Base-by-base conservation (phyloP, 1,284 basidiomycete species). In the Thecaphora frezii region DNA sequence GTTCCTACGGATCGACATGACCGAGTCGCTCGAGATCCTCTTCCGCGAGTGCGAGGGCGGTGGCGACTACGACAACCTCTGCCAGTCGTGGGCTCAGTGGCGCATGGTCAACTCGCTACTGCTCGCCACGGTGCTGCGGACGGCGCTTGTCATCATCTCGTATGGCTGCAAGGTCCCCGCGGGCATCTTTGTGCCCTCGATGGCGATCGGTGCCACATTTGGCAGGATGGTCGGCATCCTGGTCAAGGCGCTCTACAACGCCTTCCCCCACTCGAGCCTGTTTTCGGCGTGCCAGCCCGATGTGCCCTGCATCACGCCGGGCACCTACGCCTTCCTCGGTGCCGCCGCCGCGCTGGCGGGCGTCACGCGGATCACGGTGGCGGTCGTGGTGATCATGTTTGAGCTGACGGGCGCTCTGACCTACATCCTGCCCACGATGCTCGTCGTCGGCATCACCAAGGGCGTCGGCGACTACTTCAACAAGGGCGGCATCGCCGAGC, bases 371-470 rank as follows among this genome's bases (percentile, higher is more conserved):
- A 91, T 97, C 61, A 98, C 96, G 0, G 91, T 98, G 22, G 92
- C 93, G 0, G 93, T 99, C 2, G 96, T 97, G 1, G 96, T 98
- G 50, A 97, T 99, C 81, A 98, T 98, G 93, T 97, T 97, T 79
- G 96, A 99, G 78, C 84, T 99, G n/a, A 99, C 96, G 1, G 96
- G 96, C 10, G 94, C 96, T 1, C 81, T 98, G 70, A 97, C 93
- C 13, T 98, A 99, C 79, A 96, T 98, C 69, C 82, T 99, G 25
- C 96, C 96, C 0, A 96, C 93, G 4, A 99, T 99, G 96, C 92
- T 99, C 71, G 93, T 97, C 0, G 84, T 97, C 23, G 83, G 97
- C 36, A 93, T 96, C 33, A 97, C 96, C 16, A 98, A 97, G 81
- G 91, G 92, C 8, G 93, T 98, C 14, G 91, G 91, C n/a, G 96